Percentiles rank a stretch among this genome's conserved stretches.
Conservation (phyloP, 805 yeast species). For the Cyberlindnera petersonii region DNA sequence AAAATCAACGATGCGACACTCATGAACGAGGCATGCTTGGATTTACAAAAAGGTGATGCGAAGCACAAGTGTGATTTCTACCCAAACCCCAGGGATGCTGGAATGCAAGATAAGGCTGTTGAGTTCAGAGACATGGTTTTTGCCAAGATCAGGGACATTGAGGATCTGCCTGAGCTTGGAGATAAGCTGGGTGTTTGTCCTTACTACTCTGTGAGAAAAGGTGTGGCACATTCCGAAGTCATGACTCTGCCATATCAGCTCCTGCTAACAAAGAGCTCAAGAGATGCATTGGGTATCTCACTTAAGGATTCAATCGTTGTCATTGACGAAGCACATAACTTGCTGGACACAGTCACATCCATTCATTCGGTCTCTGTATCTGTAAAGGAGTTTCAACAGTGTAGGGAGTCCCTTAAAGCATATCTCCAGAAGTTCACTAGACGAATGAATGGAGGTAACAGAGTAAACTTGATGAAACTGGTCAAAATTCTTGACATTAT, state of each 20-base stretch:
- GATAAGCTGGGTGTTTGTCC: conserved; percentile 61
- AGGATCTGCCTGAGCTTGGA: conserved; percentile 68
- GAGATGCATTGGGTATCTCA: conserved; percentile 56
- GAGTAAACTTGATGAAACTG: conserved; percentile 64
- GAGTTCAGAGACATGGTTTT: conserved; percentile 47
- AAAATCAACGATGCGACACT: conserved; percentile 43
- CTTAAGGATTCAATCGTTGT: conserved; percentile 64
- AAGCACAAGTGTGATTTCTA: conserved; percentile 39
- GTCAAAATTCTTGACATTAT: conserved; percentile 52
- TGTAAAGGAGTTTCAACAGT: conserved; percentile 40
- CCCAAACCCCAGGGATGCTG: conserved; percentile 31
- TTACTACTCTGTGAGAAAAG: conserved; percentile 67
- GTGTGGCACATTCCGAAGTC: conserved; percentile 60
- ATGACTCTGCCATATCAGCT: conserved; percentile 85
- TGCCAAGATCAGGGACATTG: conserved; percentile 54
- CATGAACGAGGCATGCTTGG: conserved; percentile 79
- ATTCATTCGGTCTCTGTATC: conserved; percentile 63
- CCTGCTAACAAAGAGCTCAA: conserved; percentile 54
- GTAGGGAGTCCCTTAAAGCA: conserved; percentile 44
- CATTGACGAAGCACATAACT: conserved; percentile 90
- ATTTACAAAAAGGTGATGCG: conserved; percentile 47
- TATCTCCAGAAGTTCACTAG: conserved; percentile 61
- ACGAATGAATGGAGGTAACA: conserved; percentile 65
- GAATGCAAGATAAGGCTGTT: conserved; percentile 26
- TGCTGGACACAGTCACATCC: conserved; percentile 69